Percentiles rank a stretch among this genome's conserved stretches.
phyloP scores from a whole-genome alignment of 345 rosid genomes.

The Schrenkiella parvula region DNA sequence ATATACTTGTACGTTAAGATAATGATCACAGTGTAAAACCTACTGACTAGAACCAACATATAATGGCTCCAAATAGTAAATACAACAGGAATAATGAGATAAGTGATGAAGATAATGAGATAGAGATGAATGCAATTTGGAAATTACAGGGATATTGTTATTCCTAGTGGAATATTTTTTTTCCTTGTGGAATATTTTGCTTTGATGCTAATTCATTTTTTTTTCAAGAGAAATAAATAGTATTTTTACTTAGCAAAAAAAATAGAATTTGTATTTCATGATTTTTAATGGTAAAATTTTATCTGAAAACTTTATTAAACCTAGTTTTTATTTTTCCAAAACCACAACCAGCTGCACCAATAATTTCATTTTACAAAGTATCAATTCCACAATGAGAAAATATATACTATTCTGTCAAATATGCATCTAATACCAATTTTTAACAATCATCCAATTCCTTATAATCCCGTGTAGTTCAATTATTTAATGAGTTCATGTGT shows the following conservation, averaged over 20 bases:
- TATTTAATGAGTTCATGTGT: no score
- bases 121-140: not conserved
- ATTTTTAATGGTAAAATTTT: not conserved
- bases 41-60: not conserved
- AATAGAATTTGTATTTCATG: not conserved
- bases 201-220: not conserved
- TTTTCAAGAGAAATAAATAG: not conserved
- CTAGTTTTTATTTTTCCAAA: no score
- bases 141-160: not conserved
- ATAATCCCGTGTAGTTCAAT: no score
- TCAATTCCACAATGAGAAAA: no score
- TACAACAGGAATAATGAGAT: not conserved
- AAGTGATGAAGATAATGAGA: not conserved
- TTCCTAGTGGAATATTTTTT: no score
- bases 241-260: not conserved
- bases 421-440: no score
- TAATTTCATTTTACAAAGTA: not conserved
- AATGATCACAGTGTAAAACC: not conserved
- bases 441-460: no score
- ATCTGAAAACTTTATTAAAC: not conserved
- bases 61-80: not conserved
- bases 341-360: not conserved
- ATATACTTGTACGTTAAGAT: not conserved
- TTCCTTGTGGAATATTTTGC: not conserved
- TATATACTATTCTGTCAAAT: no score